Base-by-base conservation (phyloP, 2,329 filamentous ascomycete species). In the Aspergillus costaricaensis region DNA sequence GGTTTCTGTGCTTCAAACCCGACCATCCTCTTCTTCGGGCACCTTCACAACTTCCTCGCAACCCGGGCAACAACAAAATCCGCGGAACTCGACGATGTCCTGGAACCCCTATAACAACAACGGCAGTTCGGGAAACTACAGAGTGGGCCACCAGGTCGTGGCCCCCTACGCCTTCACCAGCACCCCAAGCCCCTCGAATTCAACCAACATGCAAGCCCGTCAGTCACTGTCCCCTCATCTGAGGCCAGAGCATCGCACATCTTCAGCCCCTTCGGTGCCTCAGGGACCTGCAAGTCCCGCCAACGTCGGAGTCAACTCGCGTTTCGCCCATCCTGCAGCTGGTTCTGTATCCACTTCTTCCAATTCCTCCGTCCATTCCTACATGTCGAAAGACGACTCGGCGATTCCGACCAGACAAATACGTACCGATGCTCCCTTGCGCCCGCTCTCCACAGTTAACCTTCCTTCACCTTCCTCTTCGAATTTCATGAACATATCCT, bases 161-260 rank as follows among this genome's bases (percentile, higher is more conserved):
- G 89, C 91, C 72, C 89, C 90, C 8, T 93, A 92, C 77, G 88
- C 89, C 44, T 92, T 92, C 72, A 89, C 86, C 2, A 84, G 82
- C 68, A 89, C 88, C n/a, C 88, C 89, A 23, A 87, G 82, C 64
- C 77, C 91, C 67, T 83, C 85, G 62, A 84, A 82, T 62, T 59
- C 70, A 44, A 55, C 69, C 48, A 77, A 80, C 63, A 79, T 83
- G 65, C 84, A 86, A 78, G 78, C 66, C 77, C 83, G 73, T 72
- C 84, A 74, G 76, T 83, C 68, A 77, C 83, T 50, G 79, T 80
- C 62, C 52, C 84, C 85, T 58, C 81, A 84, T 69, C 76, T 86
- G 63, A 81, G 83, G 58, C 78, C 82, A 64, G 85, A 88, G 64
- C 81, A 80, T 67, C 81, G 84, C 69, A 82, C 83, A 19, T 77